phyloP scores from a whole-genome alignment of 768 basidiomycete species.

The Mycena pura region DNA sequence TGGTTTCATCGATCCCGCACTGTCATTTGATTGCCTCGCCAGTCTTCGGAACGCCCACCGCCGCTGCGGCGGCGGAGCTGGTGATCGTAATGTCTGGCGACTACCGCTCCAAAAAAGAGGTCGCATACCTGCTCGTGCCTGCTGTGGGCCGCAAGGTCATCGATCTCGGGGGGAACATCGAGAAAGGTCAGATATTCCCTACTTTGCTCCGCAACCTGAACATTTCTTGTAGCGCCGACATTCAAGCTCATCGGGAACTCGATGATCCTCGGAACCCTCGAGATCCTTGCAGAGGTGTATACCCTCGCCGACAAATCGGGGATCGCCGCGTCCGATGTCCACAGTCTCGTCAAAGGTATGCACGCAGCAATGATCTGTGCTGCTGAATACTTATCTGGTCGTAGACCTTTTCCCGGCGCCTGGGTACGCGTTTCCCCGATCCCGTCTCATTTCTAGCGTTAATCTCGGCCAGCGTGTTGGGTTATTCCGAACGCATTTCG shows the following conservation, averaged over 20 bases:
- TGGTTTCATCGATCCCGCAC: conserved; percentile 64
- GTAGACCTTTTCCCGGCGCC: conserved; percentile 75
- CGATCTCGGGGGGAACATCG: conserved; percentile 86
- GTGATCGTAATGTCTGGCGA: conserved; percentile 83
- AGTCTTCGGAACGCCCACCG: conserved; percentile 75
- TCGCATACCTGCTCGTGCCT: conserved; percentile 79
- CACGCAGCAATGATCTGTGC: not conserved
- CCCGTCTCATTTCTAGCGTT: not conserved
- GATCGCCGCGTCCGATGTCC: conserved; percentile 67
- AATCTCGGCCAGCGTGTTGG: conserved; percentile 48
- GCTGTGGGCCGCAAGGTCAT: conserved; percentile 77
- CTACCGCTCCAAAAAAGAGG: conserved; percentile 80
- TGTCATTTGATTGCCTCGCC: conserved; percentile 76
- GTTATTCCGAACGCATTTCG: conserved; percentile 73
- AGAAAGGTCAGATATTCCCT: conserved; percentile 61
- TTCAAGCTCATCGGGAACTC: conserved; percentile 81
- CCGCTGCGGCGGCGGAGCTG: conserved; percentile 70
- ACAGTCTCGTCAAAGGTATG: conserved; percentile 63
- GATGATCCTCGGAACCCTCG: conserved; percentile 76
- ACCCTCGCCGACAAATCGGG: conserved; percentile 88
- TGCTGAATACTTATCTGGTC: not conserved
- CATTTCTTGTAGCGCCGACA: conserved; percentile 55
- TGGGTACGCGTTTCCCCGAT: conserved; percentile 42
- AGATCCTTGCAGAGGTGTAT: conserved; percentile 82
- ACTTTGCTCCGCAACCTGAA: not conserved